These are phyloP conservation scores for Areca catechu DNA, from an alignment of 176 grass and related monocot genomes.

Conservation along the genomic window DNA sequence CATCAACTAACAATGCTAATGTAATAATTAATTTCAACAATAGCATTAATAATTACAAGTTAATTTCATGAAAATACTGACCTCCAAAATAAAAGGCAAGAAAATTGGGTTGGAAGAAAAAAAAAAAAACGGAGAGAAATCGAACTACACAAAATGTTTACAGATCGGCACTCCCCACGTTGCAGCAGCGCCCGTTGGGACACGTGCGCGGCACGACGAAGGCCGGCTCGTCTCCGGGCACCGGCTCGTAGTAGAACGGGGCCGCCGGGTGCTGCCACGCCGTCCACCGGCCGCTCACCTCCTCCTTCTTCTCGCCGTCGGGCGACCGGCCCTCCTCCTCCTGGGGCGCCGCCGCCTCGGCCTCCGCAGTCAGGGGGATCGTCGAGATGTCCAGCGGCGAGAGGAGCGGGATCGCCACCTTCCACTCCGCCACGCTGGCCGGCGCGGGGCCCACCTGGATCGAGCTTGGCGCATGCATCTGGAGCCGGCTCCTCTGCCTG, in stretches of 20 bases:
- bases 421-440: slow-evolving; percentile 19
- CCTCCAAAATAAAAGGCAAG: no score
- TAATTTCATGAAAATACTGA: no score
- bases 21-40: no score
- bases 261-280: slow-evolving; percentile 31
- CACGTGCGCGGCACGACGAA: slow-evolving; percentile 22
- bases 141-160: no score
- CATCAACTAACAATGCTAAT: no score
- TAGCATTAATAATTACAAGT: no score
- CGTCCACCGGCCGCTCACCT: neutral
- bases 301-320: neutral
- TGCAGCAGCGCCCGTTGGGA: no score
- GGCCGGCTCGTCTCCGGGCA: slow-evolving; percentile 12
- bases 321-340: neutral
- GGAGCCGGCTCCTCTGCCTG: slow-evolving; percentile 25
- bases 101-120: no score
- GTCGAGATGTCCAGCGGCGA: slow-evolving; percentile 30
- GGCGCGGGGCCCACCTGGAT: slow-evolving; percentile 21
- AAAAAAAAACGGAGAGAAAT: no score
- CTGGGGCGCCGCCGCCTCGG: slow-evolving; percentile 3
- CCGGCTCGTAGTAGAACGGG: slow-evolving; percentile 26
- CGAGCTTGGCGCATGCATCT: slow-evolving; percentile 29
- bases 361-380: neutral
- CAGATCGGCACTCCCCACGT: no score
- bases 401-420: slow-evolving; percentile 29